Conservation (phyloP, 306 rosid species). For the Quercus ilex region DNA sequence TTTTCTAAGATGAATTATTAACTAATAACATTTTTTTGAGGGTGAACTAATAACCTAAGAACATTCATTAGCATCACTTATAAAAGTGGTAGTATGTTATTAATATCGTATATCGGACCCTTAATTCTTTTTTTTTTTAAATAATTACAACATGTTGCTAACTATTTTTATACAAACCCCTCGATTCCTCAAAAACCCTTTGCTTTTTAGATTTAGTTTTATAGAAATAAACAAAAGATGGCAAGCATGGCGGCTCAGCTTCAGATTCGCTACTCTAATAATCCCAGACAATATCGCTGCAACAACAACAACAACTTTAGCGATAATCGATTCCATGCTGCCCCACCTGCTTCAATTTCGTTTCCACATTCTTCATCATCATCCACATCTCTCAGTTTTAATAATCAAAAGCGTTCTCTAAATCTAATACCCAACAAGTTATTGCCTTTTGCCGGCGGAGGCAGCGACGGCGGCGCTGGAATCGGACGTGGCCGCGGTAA, state of each 20-base stretch:
- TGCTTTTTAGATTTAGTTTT: too few species aligned
- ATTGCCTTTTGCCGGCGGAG: slow-evolving; percentile 50
- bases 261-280: slow-evolving; percentile 42
- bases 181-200: too few species aligned
- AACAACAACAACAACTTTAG: background rate
- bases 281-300: slow-evolving; percentile 13
- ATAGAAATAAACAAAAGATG: slow-evolving; percentile 25
- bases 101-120: too few species aligned
- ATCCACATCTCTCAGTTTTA: background rate
- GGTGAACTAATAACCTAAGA: too few species aligned
- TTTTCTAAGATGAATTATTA: too few species aligned
- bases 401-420: slow-evolving; percentile 23
- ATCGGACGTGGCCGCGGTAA: slow-evolving; percentile 34
- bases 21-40: too few species aligned
- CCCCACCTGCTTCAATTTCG: slow-evolving; percentile 10
- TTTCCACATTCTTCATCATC: slow-evolving; percentile 30
- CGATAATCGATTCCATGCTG: background rate
- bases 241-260: slow-evolving; percentile 52
- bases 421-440: slow-evolving; percentile 24
- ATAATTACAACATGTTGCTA: too few species aligned
- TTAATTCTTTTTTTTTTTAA: too few species aligned
- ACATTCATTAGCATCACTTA: too few species aligned
- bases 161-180: too few species aligned
- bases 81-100: too few species aligned
- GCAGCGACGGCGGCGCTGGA: slow-evolving; percentile 37